Base-by-base conservation (phyloP, 257 asterid species). In the Cruciata laevipes region DNA sequence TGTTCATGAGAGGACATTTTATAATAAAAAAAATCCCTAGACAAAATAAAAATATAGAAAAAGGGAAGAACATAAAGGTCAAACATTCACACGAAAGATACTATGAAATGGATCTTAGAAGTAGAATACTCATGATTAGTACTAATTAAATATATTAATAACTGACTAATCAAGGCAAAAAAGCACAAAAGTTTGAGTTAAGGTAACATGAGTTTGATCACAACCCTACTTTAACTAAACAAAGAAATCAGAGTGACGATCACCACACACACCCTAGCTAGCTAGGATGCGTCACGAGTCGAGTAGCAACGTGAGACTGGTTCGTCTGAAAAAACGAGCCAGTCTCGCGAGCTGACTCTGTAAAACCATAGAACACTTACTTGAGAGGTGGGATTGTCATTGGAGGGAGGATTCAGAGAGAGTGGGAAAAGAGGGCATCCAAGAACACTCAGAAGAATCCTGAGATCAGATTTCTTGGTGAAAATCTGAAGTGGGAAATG, bases 381-480 rank as follows among this genome's bases (percentile, higher is more conserved):
- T 73, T 85, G 75, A 69, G 84, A 58, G 69, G 74, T 67, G 75
- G 83, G 78, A 47, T 51, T 71, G 25, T 70, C 70, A 60, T 18
- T 52, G 24, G 60, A 21, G 60, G 60, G 60, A 7, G 85, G 83
- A 66, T 72, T 61, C 52, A 76, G 69, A 31, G 91, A 71, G 32
- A 86, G 70, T 37, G 96, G 95, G 56, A 86, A 89, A 53, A 89
- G 96, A 13, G 96, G 96, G 83, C 96, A 89, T 35, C 84, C 96
- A 17, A 89, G 83, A 77, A 89, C 96, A 35, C 91, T 84, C 6
- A 84, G 69, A 17, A 89, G 91, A 61, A 84, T 74, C 76, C 77
- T 89, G 81, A 84, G 83, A 69, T 85, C 90, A 70, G 89, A 82
- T 83, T 85, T 86, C 86, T 83, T 86, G 84, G 73, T 72, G 75